Conservation (phyloP, 331 rosid species). For the Rhamnella rubrinervis region DNA sequence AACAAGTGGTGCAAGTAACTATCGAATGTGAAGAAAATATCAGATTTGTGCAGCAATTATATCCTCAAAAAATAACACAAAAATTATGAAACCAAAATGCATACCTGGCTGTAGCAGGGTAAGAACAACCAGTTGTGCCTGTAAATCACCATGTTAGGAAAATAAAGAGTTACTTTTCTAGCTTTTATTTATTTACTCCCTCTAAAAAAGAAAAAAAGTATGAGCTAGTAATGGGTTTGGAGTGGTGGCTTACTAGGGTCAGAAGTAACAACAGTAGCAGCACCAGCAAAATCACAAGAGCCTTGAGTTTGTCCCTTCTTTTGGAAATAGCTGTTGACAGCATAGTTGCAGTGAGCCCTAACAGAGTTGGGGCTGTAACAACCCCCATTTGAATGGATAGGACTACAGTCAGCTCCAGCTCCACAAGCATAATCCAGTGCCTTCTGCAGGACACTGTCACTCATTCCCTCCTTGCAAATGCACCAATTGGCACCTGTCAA, state of each 20-base stretch:
- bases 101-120: constrained; percentile 79
- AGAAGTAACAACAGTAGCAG: constrained; percentile 42
- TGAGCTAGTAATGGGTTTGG: neutral
- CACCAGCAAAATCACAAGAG: constrained; percentile 73
- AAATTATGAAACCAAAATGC: neutral
- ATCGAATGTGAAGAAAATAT: too few species aligned
- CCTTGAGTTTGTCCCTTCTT: constrained; percentile 59
- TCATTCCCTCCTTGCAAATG: constrained; percentile 62
- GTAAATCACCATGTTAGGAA: constrained; percentile 20
- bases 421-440: constrained; percentile 87
- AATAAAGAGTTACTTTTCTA: neutral
- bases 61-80: neutral
- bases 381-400: constrained; percentile 45
- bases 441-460: constrained; percentile 55
- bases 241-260: constrained; percentile 60
- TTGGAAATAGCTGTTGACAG: constrained; percentile 80
- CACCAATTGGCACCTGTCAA: constrained; percentile 65
- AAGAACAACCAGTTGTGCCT: constrained; percentile 66
- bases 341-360: constrained; percentile 68
- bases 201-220: too few species aligned
- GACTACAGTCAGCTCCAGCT: constrained; percentile 83
- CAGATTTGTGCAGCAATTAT: neutral
- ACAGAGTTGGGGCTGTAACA: constrained; percentile 70
- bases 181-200: neutral
- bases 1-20: too few species aligned